Percentiles rank a stretch among this genome's conserved stretches.
These are phyloP conservation scores for Melaleuca quinquenervia DNA, from an alignment of 345 rosid genomes.

Conservation along the genomic window DNA sequence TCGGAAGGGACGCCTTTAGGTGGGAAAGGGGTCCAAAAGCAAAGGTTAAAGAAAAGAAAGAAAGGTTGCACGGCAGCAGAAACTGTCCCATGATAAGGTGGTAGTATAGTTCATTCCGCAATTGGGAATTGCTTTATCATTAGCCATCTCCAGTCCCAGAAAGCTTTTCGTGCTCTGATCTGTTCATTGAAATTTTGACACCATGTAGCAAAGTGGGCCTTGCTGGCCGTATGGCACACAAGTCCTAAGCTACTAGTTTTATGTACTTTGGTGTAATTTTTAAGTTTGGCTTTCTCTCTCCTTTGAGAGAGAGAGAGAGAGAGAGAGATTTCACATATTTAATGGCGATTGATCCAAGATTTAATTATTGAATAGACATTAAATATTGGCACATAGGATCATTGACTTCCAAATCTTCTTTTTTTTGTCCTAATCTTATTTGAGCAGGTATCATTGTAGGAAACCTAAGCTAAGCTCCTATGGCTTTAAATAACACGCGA, in stretches of 20 bases:
- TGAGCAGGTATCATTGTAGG: neutral
- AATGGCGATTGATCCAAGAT: neutral
- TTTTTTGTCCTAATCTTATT: neutral
- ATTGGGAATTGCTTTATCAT: neutral
- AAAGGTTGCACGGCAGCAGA: neutral
- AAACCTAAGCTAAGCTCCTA: neutral
- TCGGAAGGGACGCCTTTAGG: neutral
- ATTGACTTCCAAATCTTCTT: neutral
- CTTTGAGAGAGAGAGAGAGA: neutral
- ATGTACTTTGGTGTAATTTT: neutral
- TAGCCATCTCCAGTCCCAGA: neutral
- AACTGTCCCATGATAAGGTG: neutral
- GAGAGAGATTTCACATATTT: neutral
- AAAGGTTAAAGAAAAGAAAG: neutral
- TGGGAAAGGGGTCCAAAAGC: neutral
- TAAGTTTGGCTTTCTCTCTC: neutral
- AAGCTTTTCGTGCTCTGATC: neutral
- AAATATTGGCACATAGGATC: neutral
- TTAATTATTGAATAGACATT: neutral
- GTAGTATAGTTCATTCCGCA: neutral
- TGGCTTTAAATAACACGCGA: neutral
- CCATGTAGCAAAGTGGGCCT: neutral
- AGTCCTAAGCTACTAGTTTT: neutral
- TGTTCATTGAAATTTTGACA: neutral
- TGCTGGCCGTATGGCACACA: neutral